Conservation (phyloP, 306 rosid genomes). For the Medicago ruthenica region DNA sequence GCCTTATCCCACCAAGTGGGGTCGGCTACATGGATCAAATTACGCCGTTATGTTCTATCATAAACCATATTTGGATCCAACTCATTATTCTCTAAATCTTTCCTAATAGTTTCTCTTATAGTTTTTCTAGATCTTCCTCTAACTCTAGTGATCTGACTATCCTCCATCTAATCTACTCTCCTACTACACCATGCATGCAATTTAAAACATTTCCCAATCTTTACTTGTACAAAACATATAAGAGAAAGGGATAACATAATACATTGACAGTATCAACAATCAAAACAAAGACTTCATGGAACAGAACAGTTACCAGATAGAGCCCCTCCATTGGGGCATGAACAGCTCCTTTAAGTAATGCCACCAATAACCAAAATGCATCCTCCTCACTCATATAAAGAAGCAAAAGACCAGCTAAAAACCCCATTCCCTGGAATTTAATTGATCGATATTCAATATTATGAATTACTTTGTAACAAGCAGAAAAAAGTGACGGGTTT, state of each 20-base stretch:
- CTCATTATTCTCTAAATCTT: too few species aligned
- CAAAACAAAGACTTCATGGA: neutral
- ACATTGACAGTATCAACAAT: conserved; percentile 21
- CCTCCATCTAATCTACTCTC: too few species aligned
- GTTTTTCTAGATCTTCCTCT: too few species aligned
- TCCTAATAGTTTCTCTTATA: too few species aligned
- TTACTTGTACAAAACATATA: neutral
- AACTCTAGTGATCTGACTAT: too few species aligned
- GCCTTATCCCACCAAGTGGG: too few species aligned
- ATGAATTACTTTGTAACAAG: conserved; percentile 21
- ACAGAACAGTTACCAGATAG: conserved; percentile 67
- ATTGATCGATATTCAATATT: conserved; percentile 45
- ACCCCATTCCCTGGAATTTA: conserved; percentile 94
- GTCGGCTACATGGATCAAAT: too few species aligned
- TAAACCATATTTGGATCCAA: too few species aligned
- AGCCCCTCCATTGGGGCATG: conserved; percentile 99
- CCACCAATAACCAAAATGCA: conserved; percentile 96
- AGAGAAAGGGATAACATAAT: conserved; percentile 10
- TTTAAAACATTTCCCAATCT: neutral
- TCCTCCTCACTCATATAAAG: conserved; percentile 99
- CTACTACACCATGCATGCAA: neutral
- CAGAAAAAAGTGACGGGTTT: conserved; percentile 28
- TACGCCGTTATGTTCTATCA: too few species aligned
- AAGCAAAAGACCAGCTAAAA: conserved; percentile 93
- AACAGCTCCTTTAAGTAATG: conserved; percentile 95